These are phyloP conservation scores for Leccinum obscurum DNA, from an alignment of 768 basidiomycete genomes.

Conservation along the genomic window DNA sequence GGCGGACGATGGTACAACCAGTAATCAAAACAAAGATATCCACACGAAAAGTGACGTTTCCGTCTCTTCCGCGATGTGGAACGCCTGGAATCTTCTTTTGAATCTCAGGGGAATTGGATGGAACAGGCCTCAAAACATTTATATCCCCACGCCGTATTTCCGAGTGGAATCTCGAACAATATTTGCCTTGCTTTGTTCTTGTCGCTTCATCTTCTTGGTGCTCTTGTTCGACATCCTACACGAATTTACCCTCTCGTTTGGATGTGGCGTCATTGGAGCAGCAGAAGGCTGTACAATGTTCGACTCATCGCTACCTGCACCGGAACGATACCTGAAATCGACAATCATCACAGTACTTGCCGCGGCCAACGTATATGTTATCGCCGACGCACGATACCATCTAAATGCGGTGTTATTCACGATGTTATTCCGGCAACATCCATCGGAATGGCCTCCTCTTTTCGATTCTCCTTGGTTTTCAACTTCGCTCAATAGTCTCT, in stretches of 20 bases:
- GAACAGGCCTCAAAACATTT: not conserved
- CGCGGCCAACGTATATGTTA: slow-evolving; percentile 45
- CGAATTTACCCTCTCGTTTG: slow-evolving; percentile 25
- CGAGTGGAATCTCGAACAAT: slow-evolving; percentile 18
- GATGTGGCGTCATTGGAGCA: slow-evolving; percentile 40
- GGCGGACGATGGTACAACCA: not conserved
- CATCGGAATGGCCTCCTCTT: slow-evolving; percentile 61
- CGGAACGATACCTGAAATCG: slow-evolving; percentile 43
- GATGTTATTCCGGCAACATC: slow-evolving; percentile 47
- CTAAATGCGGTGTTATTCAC: slow-evolving; percentile 44
- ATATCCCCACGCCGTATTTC: slow-evolving; percentile 14
- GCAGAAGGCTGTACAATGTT: slow-evolving; percentile 39
- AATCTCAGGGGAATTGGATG: no score
- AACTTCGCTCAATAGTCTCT: slow-evolving; percentile 59
- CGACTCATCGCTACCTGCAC: slow-evolving; percentile 31
- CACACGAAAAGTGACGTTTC: not conserved
- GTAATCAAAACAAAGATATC: slow-evolving; percentile 1
- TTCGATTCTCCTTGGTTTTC: slow-evolving; percentile 58
- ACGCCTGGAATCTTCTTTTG: slow-evolving; percentile 23
- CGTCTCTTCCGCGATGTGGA: slow-evolving; percentile 22
- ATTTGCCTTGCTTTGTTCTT: slow-evolving; percentile 21
- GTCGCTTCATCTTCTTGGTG: slow-evolving; percentile 7
- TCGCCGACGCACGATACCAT: slow-evolving; percentile 46
- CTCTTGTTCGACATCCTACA: slow-evolving; percentile 7
- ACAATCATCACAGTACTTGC: slow-evolving; percentile 42